Evolutionary conservation across 176 grass and related monocot genomes (phyloP), one percentile per base, ranked within the genome.

Genomic region (Chloris gayana): DNA sequence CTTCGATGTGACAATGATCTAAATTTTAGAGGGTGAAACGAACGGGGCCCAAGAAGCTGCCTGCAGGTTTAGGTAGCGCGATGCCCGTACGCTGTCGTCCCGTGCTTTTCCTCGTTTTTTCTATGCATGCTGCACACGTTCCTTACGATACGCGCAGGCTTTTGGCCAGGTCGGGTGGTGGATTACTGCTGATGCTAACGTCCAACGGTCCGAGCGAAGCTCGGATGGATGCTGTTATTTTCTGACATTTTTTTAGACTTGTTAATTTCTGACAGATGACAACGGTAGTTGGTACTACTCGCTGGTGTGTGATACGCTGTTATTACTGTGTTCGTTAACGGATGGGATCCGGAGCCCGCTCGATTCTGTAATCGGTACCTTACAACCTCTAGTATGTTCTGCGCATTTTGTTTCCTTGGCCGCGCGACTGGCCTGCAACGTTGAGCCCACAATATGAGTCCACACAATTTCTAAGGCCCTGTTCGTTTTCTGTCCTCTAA

Each of bases 81-180:
- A 86, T 81, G 77, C 70, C 84, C 27, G 70, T 81, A 75, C 51
- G 21, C 50, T 85, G 76, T 62, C 76, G 2, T 10, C 46, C 33
- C 47, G 44, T 53, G 76, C 44, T 50, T 66, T 50, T 22, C 22
- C 54, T 64, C 4, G 9, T 76, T 15, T 57, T 26, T 42, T 37
- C 22, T 58, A 31, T 45, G 3, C 17, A 34, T 1, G 1, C 14
- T 25, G 1, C 0, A 51, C 80, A 51, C 6, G 14, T 24, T 57
- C n/a, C n/a, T n/a, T n/a, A n/a, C n/a, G n/a, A n/a, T n/a, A n/a
- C n/a, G n/a, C n/a, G n/a, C n/a, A n/a, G 14, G 63, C 47, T 84
- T 76, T 84, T 76, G 64, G 50, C 30, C 37, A 24, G 41, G 75
- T 34, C 19, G n/a, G n/a, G 9, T 64, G 1, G 46, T 4, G 46